phyloP scores from a whole-genome alignment of 2,329 filamentous ascomycete genomes.

The Didymella lethalis region DNA sequence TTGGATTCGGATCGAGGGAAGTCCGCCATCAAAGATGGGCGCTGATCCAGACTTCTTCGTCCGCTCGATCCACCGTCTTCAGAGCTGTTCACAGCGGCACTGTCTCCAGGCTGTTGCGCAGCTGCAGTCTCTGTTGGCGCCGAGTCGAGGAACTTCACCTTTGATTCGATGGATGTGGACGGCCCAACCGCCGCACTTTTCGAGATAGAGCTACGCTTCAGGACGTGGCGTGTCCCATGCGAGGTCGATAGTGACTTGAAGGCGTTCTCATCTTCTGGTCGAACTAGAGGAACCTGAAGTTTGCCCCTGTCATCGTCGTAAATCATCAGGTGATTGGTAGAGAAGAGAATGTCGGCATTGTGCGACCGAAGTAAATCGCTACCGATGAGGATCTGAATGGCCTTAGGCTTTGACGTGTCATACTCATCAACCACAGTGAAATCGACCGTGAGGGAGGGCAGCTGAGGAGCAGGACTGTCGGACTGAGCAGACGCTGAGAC shows the following conservation, averaged over 20 bases:
- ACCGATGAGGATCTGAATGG: conserved; percentile 86
- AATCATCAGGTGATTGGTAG: conserved; percentile 86
- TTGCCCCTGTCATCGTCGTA: conserved; percentile 88
- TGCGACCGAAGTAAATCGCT: conserved; percentile 86
- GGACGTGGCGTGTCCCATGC: conserved; percentile 26
- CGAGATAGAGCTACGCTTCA: neutral
- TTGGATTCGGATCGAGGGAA: conserved; percentile 32
- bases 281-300: conserved; percentile 87
- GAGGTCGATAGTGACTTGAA: conserved; percentile 80
- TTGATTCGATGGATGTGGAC: conserved; percentile 6
- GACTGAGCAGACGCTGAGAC: conserved; percentile 74
- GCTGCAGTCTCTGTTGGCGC: conserved; percentile 16
- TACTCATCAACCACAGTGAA: conserved; percentile 76
- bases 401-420: conserved; percentile 61
- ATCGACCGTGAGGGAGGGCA: conserved; percentile 80
- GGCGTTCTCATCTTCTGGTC: conserved; percentile 82
- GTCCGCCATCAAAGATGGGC: conserved; percentile 32
- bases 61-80: conserved; percentile 42
- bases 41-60: conserved; percentile 45
- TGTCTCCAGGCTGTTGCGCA: conserved; percentile 28
- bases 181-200: neutral
- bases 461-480: conserved; percentile 74
- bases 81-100: conserved; percentile 28
- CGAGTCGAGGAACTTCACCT: conserved; percentile 14
- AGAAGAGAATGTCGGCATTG: conserved; percentile 90